Evolutionary conservation across 352 stramenopile species (phyloP), one percentile per base, ranked within the genome.

Genomic region (Pythium myriotylum): DNA sequence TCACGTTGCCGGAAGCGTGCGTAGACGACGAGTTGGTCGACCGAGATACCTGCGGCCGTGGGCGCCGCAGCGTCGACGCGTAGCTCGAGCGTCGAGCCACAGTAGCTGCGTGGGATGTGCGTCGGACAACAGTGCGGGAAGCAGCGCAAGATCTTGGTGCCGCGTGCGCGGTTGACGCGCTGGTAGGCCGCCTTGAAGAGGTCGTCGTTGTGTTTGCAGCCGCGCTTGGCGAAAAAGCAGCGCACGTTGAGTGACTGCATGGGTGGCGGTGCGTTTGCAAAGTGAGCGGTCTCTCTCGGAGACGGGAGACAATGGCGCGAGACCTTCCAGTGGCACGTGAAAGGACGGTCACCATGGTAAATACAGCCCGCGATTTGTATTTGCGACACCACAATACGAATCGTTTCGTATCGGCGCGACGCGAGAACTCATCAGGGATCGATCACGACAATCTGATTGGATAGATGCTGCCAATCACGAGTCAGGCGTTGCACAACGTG

Each of bases 41-140:
- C 8, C 16, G 32, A 45, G 6, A 55, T 14, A 6, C 37, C 37
- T 14, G 5, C 37, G 37, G 37, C 37, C 37, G 37, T 43, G 12
- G 29, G 17, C 9, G 29, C 20, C n/a, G 13, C 17, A 4, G 23
- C 17, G 17, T 33, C n/a, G 26, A 76, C 55, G 12, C 45, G 40
- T 23, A 78, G 54, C 20, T 67, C 49, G 8, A 79, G 56, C 6
- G 67, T 70, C 35, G 64, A 58, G 32, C 71, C 71, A 39, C 71
- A 76, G 35, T 76, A 79, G 53, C 64, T 74, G 45, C 71, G 71
- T n/a, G 68, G 51, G 43, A 79, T 63, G 46, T 79, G 71, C 26
- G 55, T 35, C 20, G 71, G 71, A 32, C 71, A 79, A 54, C 71
- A 79, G 54, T 79, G 71, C 16, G 71, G 71, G 42, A 79, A 79